These are phyloP conservation scores for Beta vulgaris DNA, from an alignment of 148 eudicot genomes.

Conservation along the genomic window DNA sequence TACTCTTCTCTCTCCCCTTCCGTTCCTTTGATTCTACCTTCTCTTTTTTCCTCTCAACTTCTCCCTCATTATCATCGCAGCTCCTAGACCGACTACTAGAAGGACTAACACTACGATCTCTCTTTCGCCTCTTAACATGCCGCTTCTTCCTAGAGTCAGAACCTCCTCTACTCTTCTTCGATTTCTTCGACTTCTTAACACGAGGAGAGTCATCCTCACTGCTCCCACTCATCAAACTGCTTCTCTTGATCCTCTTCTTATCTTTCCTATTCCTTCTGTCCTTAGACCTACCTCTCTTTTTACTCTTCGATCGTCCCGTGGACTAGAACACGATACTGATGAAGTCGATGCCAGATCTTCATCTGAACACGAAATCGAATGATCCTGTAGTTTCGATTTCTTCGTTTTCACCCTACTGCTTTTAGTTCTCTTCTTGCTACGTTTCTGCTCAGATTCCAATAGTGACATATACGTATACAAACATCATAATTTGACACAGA, in stretches of 20 bases:
- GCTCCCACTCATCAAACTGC: slow-evolving; percentile 35
- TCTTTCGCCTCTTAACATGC: slow-evolving; percentile 47
- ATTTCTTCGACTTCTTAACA: slow-evolving; percentile 48
- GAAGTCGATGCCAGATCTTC: slow-evolving; percentile 38
- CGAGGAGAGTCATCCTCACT: slow-evolving; percentile 35
- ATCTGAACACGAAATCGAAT: slow-evolving; percentile 40
- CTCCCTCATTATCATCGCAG: slow-evolving; percentile 35
- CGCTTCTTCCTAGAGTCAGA: slow-evolving; percentile 43
- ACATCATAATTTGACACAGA: not conserved
- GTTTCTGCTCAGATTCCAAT: slow-evolving; percentile 40
- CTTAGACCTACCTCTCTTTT: slow-evolving; percentile 44
- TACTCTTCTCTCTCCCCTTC: slow-evolving; percentile 24
- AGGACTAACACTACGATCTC: slow-evolving; percentile 51
- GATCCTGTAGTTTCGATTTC: slow-evolving; percentile 42
- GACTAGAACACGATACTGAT: slow-evolving; percentile 33
- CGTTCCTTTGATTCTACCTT: slow-evolving; percentile 34
- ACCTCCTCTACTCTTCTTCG: slow-evolving; percentile 34
- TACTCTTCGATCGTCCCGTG: slow-evolving; percentile 38
- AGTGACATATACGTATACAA: slow-evolving; percentile 3
- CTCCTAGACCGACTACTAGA: slow-evolving; percentile 45
- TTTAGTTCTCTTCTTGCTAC: slow-evolving; percentile 52
- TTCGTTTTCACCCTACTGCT: slow-evolving; percentile 47
- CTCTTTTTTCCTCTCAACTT: slow-evolving; percentile 24
- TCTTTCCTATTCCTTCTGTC: slow-evolving; percentile 39
- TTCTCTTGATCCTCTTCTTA: slow-evolving; percentile 48